phyloP scores from a whole-genome alignment of 2,329 filamentous ascomycete species.

The Didymella keratinophila region DNA sequence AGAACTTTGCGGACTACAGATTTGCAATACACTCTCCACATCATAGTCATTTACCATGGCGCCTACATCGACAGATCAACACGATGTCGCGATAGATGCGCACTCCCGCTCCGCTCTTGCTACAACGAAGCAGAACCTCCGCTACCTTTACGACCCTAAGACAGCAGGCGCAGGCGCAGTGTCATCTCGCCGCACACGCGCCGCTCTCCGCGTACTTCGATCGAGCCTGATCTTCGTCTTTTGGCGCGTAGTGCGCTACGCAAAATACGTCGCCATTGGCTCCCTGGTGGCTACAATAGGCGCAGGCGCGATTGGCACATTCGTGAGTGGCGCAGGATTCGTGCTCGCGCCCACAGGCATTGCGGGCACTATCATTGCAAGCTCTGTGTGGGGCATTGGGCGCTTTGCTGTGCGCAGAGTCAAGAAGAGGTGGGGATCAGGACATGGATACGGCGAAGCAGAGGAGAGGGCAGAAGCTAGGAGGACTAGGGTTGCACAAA shows the following conservation, averaged over 20 bases:
- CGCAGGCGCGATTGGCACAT: conserved; percentile 47
- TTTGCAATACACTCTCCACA: not conserved
- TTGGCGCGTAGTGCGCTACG: conserved; percentile 54
- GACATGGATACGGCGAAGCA: conserved; percentile 31
- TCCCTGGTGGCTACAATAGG: conserved; percentile 51
- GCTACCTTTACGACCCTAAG: conserved; percentile 50
- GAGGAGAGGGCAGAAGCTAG: conserved; percentile 27
- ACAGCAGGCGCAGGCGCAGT: conserved; percentile 35
- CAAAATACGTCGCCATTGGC: conserved; percentile 55
- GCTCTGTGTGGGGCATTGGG: conserved; percentile 51
- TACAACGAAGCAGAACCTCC: conserved; percentile 42
- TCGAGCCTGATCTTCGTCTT: conserved; percentile 53
- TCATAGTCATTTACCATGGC: conserved; percentile 2
- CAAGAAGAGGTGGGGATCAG: conserved; percentile 36
- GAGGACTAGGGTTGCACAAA: conserved; percentile 17
- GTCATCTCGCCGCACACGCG: conserved; percentile 49
- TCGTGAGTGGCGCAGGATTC: conserved; percentile 52
- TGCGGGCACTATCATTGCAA: conserved; percentile 47
- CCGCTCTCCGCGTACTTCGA: conserved; percentile 49
- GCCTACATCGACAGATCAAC: conserved; percentile 2
- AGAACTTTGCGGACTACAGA: too few species aligned
- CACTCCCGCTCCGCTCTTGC: conserved; percentile 35
- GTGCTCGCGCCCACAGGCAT: conserved; percentile 55
- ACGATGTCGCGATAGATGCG: conserved; percentile 16
- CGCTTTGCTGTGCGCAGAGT: conserved; percentile 48